Percentiles rank a stretch among this genome's conserved stretches.
Conservation (phyloP, 164 flowering plant species). For the Pachysandra terminalis region DNA sequence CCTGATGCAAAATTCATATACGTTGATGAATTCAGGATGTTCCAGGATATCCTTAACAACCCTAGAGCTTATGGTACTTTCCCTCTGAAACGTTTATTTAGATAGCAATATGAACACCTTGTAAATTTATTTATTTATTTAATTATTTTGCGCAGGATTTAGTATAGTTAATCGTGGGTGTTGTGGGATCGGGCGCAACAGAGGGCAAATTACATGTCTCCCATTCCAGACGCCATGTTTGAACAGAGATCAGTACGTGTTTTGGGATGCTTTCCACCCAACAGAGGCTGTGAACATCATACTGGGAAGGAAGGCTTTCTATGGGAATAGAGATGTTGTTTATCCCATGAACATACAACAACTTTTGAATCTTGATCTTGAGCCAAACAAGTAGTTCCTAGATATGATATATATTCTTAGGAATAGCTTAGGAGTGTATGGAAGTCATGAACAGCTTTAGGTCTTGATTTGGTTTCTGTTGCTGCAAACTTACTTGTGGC, state of each 20-base stretch:
- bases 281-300: slow-evolving; percentile 73
- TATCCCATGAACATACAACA: slow-evolving; percentile 75
- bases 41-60: slow-evolving; percentile 47
- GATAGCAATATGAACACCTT: too few relatives aligned
- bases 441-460: too few relatives aligned
- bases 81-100: neutral
- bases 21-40: slow-evolving; percentile 48
- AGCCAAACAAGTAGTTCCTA: neutral
- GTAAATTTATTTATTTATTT: neutral
- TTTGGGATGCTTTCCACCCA: slow-evolving; percentile 98
- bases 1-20: slow-evolving; percentile 56
- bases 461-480: too few relatives aligned
- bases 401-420: neutral
- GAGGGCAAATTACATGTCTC: slow-evolving; percentile 89
- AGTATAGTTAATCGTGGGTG: slow-evolving; percentile 65
- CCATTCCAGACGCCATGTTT: slow-evolving; percentile 81
- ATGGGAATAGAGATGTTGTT: slow-evolving; percentile 38
- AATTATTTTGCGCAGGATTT: slow-evolving; percentile 42
- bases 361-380: slow-evolving; percentile 51
- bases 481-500: too few relatives aligned
- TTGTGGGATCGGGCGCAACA: slow-evolving; percentile 85
- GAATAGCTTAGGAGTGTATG: too few relatives aligned
- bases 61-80: slow-evolving; percentile 49
- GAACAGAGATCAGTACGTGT: slow-evolving; percentile 59
- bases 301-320: slow-evolving; percentile 60